Conservation (phyloP, 495 filamentous ascomycete genomes). For the Xylaria telfairii region DNA sequence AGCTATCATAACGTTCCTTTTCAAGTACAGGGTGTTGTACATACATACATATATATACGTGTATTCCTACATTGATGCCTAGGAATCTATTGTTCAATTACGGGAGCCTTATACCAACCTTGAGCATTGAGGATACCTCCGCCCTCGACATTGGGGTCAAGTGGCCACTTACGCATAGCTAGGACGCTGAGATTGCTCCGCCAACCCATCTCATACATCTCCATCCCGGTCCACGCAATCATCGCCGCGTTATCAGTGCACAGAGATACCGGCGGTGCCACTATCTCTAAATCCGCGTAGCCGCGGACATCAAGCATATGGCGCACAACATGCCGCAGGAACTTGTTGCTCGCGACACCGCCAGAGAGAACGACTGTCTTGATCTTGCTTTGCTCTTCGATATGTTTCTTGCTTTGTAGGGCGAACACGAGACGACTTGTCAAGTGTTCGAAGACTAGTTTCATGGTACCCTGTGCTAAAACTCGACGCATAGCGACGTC, state of each 20-base stretch:
- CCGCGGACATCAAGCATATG: conserved; percentile 67
- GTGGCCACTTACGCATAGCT: conserved; percentile 75
- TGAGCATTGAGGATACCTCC: conserved; percentile 54
- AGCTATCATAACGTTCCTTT: conserved; percentile 15
- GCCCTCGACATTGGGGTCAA: conserved; percentile 66
- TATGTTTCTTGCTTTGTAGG: conserved; percentile 43
- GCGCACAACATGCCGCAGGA: conserved; percentile 71
- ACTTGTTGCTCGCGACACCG: conserved; percentile 85
- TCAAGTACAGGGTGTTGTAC: neutral
- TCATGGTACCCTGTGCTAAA: conserved; percentile 75
- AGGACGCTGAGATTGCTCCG: conserved; percentile 62
- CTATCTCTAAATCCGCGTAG: conserved; percentile 64
- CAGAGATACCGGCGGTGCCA: conserved; percentile 73
- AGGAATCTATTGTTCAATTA: neutral
- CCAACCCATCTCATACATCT: conserved; percentile 88
- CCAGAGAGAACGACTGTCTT: conserved; percentile 81
- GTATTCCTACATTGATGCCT: conserved; percentile 3
- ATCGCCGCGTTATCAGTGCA: conserved; percentile 98
- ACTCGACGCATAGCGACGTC: conserved; percentile 58
- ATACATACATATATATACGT: neutral
- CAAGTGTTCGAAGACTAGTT: conserved; percentile 87
- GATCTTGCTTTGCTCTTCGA: conserved; percentile 34
- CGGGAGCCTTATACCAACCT: conserved; percentile 44
- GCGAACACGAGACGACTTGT: conserved; percentile 72
- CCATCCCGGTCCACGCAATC: conserved; percentile 93